Evolutionary conservation across 2,329 filamentous ascomycete genomes (phyloP), one percentile per base, ranked within the genome.

Genomic region (Trichoderma atroviride): DNA sequence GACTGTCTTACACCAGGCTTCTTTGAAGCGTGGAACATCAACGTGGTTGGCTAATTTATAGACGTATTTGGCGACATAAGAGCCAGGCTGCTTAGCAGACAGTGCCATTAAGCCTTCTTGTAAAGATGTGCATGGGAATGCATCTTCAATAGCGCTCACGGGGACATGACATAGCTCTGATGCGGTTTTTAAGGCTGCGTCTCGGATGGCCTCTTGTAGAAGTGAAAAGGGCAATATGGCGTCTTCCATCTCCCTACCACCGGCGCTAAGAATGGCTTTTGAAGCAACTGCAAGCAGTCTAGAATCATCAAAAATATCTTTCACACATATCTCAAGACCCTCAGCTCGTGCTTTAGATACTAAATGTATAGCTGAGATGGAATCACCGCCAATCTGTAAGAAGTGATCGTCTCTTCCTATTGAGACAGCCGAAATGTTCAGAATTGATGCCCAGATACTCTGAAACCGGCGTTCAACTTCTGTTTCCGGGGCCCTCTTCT

Each of bases 61-160:
- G 2, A 67, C 29, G 7, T 64, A 57, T 16, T 71, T 61, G 5
- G 55, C 57, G 6, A 56, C 31, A 37, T 73, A 72, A 7, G 70
- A 52, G 14, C 71, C 69, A 16, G 29, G 58, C 47, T 72, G 66
- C 31, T 66, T 69, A 0, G 58, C 61, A 0, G 71, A 59, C 9
- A 73, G 27, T 3, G 70, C 60, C 56, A 73, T 67, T 4, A 73
- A 57, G 3, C 70, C 70, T n/a, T 72, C 70, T 47, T 73, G 72
- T 0, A 73, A 35, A n/a, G 69, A 31, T 1, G 69, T 73, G 24
- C 61, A 68, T 3, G 69, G 70, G 22, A 66, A 73, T 14, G 65
- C 69, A 63, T 73, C 71, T 47, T 60, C 65, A 31, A 71, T 31
- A 19, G 37, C 35, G 13, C 14, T n/a, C 14, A 24, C 22, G 6